Percentiles rank a stretch among this genome's conserved stretches.
Conservation (phyloP, 2,329 filamentous ascomycete species). For the Trichoderma atrobrunneum region DNA sequence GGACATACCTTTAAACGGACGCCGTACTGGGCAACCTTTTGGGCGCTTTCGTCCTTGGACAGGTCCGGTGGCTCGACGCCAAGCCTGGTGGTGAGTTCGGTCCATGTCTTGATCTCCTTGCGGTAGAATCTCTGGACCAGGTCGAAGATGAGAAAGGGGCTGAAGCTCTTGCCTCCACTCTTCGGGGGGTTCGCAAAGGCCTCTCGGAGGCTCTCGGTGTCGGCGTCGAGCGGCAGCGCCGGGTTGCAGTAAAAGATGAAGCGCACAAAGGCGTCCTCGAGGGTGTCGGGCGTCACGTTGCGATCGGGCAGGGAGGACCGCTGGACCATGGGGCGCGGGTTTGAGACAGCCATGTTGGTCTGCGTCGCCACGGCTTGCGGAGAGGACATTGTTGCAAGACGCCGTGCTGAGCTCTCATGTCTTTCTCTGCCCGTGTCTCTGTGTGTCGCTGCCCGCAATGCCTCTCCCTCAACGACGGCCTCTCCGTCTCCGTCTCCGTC, state of each 20-base stretch:
- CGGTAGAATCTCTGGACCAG: conserved; percentile 74
- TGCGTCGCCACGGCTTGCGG: conserved; percentile 22
- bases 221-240: conserved; percentile 61
- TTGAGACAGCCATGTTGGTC: conserved; percentile 12
- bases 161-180: conserved; percentile 84
- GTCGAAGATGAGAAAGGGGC: conserved; percentile 71
- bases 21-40: conserved; percentile 93
- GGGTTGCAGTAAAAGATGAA: conserved; percentile 95
- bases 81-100: conserved; percentile 79
- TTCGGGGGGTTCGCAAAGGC: conserved; percentile 77
- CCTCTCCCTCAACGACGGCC: background rate
- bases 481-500: background rate
- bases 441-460: background rate
- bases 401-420: conserved; percentile 25
- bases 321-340: conserved; percentile 19
- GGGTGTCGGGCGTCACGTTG: conserved; percentile 64
- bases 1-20: conserved; percentile 76
- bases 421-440: conserved; percentile 28
- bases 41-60: conserved; percentile 81
- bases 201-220: conserved; percentile 69
- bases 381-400: conserved; percentile 17
- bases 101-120: conserved; percentile 91
- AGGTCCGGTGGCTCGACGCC: conserved; percentile 82
- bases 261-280: conserved; percentile 77
- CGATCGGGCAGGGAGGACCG: conserved; percentile 57